Base-by-base conservation (phyloP, 2,329 filamentous ascomycete genomes). In the Fusarium subglutinans region DNA sequence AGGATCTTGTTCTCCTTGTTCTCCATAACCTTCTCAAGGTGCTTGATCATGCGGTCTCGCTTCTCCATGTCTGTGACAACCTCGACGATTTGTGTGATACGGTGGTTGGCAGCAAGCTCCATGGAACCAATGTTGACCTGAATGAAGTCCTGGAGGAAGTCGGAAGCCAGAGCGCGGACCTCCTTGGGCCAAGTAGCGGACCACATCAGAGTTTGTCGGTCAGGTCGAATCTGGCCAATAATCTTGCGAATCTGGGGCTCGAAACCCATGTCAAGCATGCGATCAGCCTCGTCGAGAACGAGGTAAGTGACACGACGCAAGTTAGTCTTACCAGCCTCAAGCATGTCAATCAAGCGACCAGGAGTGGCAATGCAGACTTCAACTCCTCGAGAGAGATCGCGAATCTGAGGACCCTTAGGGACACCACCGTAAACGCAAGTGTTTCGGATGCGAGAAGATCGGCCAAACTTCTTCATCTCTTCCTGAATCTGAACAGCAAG, bases 251-350 rank as follows among this genome's bases (percentile, higher is more conserved):
- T 98, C 84, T 98, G 96, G 77, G 96, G 96, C 87, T 99, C 96
- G 86, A 99, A 98, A 91, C 96, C 96, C 96, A 99, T 99, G 87
- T 99, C 96, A 83, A 99, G 89, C 96, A 99, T 99, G 81, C 96
- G 96, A 86, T 99, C 96, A 83, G 96, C 96, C 88, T 99, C 96
- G 80, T 99, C 96, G 74, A 99, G 95, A 77, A 98, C 96, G 66
- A 99, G 89, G 87, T 99, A 99, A 64, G 96, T 99, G 72, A 98
- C 95, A 83, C 96, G 95, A 77, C 96, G 96, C 74, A 99, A 91
- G 87, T 99, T 98, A 79, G 96, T 99, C 89, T 97, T 97, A 84
- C 95, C 96, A 77, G 94, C 94, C 86, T 98, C 96, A 38, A 99
- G 90, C 94, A 98, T 98, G 80, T 99, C 96, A 80, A 99, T 98